These are phyloP conservation scores for Xanthoconium separans DNA, from an alignment of 1,284 basidiomycete genomes.

Conservation along the genomic window DNA sequence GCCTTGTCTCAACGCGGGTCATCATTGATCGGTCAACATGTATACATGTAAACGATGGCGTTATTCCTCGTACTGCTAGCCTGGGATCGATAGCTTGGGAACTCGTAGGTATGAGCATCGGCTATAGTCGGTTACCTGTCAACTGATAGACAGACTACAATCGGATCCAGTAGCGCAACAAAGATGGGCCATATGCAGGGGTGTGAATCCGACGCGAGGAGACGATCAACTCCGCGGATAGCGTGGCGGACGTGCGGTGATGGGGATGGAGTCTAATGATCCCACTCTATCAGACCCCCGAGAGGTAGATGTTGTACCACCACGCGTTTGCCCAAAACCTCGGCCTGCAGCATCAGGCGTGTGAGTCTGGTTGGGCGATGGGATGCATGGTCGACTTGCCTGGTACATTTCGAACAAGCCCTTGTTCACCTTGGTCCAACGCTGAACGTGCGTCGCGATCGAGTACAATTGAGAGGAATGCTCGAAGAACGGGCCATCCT, in stretches of 20 bases:
- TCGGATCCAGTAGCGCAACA: constrained; percentile 2
- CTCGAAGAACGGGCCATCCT: constrained; percentile 85
- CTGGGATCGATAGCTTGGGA: not conserved
- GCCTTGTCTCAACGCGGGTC: not conserved
- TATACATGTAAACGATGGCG: constrained; percentile 1
- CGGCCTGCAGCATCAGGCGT: constrained; percentile 53
- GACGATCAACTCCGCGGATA: constrained; percentile 22
- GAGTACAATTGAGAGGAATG: constrained; percentile 90
- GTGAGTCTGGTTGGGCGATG: not conserved
- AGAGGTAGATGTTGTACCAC: constrained; percentile 95
- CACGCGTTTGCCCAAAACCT: constrained; percentile 94
- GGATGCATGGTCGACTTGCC: constrained; percentile 37
- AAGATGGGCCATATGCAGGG: constrained; percentile 4
- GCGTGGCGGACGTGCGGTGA: constrained; percentile 1
- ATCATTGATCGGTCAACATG: constrained; percentile 2
- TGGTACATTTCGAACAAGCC: constrained; percentile 97
- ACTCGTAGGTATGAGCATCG: not conserved
- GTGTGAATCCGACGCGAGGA: constrained; percentile 19
- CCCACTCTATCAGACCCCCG: constrained; percentile 77
- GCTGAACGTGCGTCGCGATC: constrained; percentile 81
- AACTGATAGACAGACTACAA: not conserved
- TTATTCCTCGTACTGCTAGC: not conserved
- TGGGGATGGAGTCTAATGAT: constrained; percentile 22
- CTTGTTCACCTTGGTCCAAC: constrained; percentile 87
- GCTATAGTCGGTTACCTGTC: not conserved